phyloP scores from a whole-genome alignment of 2,329 filamentous ascomycete species.

The Beauveria varroae region DNA sequence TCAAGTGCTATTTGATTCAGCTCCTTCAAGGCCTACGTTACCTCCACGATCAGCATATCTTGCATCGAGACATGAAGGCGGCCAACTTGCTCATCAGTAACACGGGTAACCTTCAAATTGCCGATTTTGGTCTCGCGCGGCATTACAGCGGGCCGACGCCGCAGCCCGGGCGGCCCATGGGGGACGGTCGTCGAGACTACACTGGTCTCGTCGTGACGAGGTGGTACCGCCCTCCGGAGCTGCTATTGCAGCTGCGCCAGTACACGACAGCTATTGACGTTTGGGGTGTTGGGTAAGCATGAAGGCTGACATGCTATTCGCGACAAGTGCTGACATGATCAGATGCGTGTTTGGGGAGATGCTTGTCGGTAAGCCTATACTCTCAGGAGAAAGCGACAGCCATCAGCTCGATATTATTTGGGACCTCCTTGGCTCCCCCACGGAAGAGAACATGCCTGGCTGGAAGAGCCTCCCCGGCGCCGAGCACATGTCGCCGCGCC shows the following conservation, averaged over 20 bases:
- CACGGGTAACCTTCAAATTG: slow-evolving; percentile 86
- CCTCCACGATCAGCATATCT: slow-evolving; percentile 79
- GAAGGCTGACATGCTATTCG: neutral
- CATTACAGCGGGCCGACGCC: slow-evolving; percentile 85
- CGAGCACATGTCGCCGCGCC: slow-evolving; percentile 60
- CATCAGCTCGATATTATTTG: slow-evolving; percentile 94
- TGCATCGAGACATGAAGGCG: slow-evolving; percentile 98
- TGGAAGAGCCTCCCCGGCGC: slow-evolving; percentile 79
- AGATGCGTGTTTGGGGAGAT: slow-evolving; percentile 99
- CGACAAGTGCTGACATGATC: slow-evolving; percentile 15
- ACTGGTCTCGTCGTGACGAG: slow-evolving; percentile 94
- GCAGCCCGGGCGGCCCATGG: slow-evolving; percentile 67
- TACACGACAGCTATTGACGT: slow-evolving; percentile 98
- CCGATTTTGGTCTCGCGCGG: slow-evolving; percentile 89
- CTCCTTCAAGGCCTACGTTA: slow-evolving; percentile 84
- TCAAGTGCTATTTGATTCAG: slow-evolving; percentile 97
- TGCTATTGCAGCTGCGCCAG: slow-evolving; percentile 75
- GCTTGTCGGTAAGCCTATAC: slow-evolving; percentile 87
- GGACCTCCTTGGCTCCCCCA: slow-evolving; percentile 83
- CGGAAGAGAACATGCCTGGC: slow-evolving; percentile 84
- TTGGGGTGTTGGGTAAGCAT: slow-evolving; percentile 85
- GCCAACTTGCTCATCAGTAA: slow-evolving; percentile 97
- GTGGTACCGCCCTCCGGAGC: slow-evolving; percentile 94
- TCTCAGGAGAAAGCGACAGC: slow-evolving; percentile 79
- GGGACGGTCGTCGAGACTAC: slow-evolving; percentile 82